Base-by-base conservation (phyloP, 2,329 filamentous ascomycete species). In the Diaporthe helianthi region DNA sequence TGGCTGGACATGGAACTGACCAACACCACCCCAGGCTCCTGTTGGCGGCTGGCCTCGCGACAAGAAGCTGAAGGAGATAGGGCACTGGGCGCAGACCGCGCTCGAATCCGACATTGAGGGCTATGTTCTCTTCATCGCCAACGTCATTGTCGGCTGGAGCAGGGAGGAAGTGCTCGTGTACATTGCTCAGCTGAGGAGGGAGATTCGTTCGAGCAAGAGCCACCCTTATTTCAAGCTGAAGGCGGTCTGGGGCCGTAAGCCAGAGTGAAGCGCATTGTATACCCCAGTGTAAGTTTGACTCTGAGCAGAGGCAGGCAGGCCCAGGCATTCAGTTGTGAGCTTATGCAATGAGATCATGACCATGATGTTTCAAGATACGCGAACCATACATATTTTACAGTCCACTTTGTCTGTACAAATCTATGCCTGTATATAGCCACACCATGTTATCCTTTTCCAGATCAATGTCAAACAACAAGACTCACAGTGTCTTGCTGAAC, bases 91-190 rank as follows among this genome's bases (percentile, higher is more conserved):
- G 24, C 65, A 71, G 54, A 52, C 61, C 26, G 61, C 69, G 26
- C 47, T 72, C 41, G 61, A 71, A 24, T 31, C 55, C 19, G 71
- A 72, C 19, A 70, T 68, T 6, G 71, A 72, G 66, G 69, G 71
- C 15, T 70, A 71, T 38, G 74, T 68, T 2, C 74, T 78, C 12
- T 80, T 76, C 44, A 77, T 82, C 64, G 76, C 75, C 0, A 76
- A 80, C 19, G 76, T 81, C 61, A 78, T 80, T 17, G 69, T 76
- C 6, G 78, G 78, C 0, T 82, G 80, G 80, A 73, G 75, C 0
- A 75, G 72, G 10, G 75, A 78, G 2, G 77, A 82, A 4, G 76
- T 80, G 0, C 71, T 76, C 1, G 70, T 77, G 4, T 81, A 79
- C 61, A 76, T 79, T 17, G 78, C 76, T 2, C 75, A 79, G 31